Conservation (phyloP, 108 stramenopile genomes). For the Nitzschia sp. region DNA sequence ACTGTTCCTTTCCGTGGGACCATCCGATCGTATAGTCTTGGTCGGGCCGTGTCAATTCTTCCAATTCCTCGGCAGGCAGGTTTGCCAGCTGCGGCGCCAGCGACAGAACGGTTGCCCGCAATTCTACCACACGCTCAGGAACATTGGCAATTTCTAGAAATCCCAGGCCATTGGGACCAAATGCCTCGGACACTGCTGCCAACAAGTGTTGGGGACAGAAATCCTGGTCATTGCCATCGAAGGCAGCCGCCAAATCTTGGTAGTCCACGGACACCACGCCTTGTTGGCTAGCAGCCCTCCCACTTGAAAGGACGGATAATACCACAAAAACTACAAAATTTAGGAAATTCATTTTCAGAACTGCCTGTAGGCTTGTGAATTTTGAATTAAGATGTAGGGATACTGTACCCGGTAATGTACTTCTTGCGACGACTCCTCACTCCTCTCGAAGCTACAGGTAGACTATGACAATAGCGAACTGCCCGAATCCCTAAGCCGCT, state of each 20-base stretch:
- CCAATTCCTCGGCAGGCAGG: conserved; percentile 43
- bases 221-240: neutral
- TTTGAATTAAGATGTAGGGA: too few relatives aligned
- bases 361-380: too few relatives aligned
- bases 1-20: conserved; percentile 92
- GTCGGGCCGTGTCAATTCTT: conserved; percentile 56
- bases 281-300: too few relatives aligned
- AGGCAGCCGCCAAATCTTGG: conserved; percentile 40
- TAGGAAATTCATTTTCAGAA: too few relatives aligned
- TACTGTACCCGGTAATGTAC: too few relatives aligned
- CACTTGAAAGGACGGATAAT: too few relatives aligned
- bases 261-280: conserved; percentile 45
- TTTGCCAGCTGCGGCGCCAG: conserved; percentile 64
- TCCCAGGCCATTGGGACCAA: conserved; percentile 54
- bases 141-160: conserved; percentile 74
- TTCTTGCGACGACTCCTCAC: too few relatives aligned
- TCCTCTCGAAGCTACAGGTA: too few relatives aligned
- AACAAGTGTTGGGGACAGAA: conserved; percentile 24
- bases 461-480: too few relatives aligned
- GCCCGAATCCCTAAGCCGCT: too few relatives aligned
- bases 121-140: conserved; percentile 34
- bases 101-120: conserved; percentile 53
- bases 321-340: too few relatives aligned
- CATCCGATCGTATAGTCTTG: conserved; percentile 86
- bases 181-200: conserved; percentile 41